Conservation (phyloP, 371 early-diverging fungal genomes). For the Mucor sp. region DNA sequence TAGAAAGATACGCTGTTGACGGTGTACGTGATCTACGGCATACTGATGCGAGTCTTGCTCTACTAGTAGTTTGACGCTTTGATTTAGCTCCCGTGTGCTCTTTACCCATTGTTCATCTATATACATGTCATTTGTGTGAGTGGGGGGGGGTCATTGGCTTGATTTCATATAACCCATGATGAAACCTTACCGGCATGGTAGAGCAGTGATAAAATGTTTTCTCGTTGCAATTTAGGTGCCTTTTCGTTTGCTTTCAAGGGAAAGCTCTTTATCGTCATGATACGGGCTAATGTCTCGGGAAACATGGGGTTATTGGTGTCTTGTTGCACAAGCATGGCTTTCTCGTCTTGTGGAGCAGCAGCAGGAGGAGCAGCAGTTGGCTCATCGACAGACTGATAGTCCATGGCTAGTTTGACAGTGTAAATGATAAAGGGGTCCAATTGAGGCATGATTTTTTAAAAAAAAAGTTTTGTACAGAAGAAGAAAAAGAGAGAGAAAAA, state of each 20-base stretch:
- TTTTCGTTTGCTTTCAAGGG: conserved; percentile 2
- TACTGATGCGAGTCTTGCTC: background rate
- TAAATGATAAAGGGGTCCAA: conserved; percentile 33
- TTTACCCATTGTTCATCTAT: conserved; percentile 30
- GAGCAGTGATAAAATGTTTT: conserved; percentile 26
- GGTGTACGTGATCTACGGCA: conserved; percentile 21
- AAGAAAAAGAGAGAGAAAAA: background rate
- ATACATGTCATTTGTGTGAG: background rate
- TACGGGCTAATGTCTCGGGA: conserved; percentile 17
- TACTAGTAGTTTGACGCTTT: background rate
- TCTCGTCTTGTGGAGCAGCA: background rate
- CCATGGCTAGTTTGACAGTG: conserved; percentile 15
- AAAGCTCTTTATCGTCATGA: conserved; percentile 19
- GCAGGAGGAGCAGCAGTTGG: background rate
- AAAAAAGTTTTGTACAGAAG: background rate
- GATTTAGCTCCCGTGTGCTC: conserved; percentile 8
- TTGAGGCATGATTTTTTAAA: background rate
- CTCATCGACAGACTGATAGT: conserved; percentile 7
- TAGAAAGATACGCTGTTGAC: conserved; percentile 30
- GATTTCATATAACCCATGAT: no score
- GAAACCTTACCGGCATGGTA: conserved; percentile 34
- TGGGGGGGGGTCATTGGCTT: no score
- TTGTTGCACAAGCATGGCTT: background rate
- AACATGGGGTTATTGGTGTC: conserved; percentile 8
- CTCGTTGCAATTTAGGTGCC: conserved; percentile 13